Base-by-base conservation (phyloP, 371 early-diverging fungal genomes). In the Mucor racemosus region DNA sequence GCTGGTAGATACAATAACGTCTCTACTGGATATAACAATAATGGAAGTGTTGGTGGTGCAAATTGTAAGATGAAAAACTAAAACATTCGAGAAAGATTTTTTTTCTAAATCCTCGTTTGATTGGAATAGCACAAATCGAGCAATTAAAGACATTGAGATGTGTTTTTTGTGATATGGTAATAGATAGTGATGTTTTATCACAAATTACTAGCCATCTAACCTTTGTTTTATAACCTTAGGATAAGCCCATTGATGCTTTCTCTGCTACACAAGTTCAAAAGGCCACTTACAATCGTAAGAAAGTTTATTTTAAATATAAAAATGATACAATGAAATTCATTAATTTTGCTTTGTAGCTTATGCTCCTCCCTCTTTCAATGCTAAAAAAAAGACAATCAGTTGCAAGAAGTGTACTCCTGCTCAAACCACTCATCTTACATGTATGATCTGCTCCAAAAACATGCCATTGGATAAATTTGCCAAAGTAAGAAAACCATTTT, bases 331-430 rank as follows among this genome's bases (percentile, higher is more conserved):
- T 26, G 26, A 3, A 26, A 26, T 26, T 26, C 26, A 26, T 26
- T 26, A 26, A 26, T 26, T 26, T 26, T 26, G 26, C 26, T 61
- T 7, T 17, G 17, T 57, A 84, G 85, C 73, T 7, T 81, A 71
- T 54, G 81, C 81, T 5, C 81, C 85, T 31, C 64, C 72, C 5
- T 65, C 77, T 9, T 74, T 70, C 10, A 82, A 77, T 35, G 73
- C 64, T 2, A 79, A 85, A 33, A 61, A 62, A 38, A 82, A 85
- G 58, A 71, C 70, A 0, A 73, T 79, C 13, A 69, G 68, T 10
- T 85, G 86, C 62, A 85, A 85, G 48, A 72, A 80, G 21, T 85
- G 86, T 42, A 79, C 86, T 1, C 70, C 80, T 1, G 64, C 73
- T 8, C 80, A 78, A 33, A 76, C 65, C 13, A 69, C 56, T 1